Evolutionary conservation across 345 rosid genomes (phyloP).

Genomic region (Isatis tinctoria): DNA sequence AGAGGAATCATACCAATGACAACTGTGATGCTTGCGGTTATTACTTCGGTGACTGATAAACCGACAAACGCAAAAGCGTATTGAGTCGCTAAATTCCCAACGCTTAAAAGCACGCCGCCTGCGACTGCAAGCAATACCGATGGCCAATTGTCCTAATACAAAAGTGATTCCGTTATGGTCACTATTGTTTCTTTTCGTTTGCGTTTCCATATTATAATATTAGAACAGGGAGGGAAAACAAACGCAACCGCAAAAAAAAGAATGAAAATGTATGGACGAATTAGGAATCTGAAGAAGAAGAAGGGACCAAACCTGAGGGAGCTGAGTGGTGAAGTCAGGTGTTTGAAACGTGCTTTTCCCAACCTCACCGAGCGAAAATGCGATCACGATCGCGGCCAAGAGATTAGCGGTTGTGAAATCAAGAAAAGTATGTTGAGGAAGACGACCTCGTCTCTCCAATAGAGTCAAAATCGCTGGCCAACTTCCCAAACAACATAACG

Average conservation of each 20-base stretch:
- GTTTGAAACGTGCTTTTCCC: constrained; percentile 36
- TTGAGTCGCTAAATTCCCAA: constrained; percentile 73
- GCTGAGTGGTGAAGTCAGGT: constrained; percentile 69
- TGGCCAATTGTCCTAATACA: constrained; percentile 60
- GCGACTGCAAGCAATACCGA: constrained; percentile 72
- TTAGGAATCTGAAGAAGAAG: neutral
- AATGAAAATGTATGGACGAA: too few species aligned
- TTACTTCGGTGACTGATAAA: constrained; percentile 72
- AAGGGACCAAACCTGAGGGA: constrained; percentile 47
- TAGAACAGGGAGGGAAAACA: too few species aligned
- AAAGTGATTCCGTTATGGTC: too few species aligned
- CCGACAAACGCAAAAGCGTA: constrained; percentile 86
- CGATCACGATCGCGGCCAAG: constrained; percentile 69
- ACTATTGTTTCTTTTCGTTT: too few species aligned
- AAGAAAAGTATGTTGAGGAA: constrained; percentile 88
- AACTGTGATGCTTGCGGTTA: constrained; percentile 72
- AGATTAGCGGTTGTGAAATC: constrained; percentile 82
- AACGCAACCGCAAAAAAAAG: neutral
- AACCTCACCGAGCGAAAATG: constrained; percentile 74
- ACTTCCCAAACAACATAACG: constrained; percentile 71
- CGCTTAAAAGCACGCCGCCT: constrained; percentile 74
- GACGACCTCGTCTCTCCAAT: constrained; percentile 79
- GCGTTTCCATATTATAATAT: too few species aligned
- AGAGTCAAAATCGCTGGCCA: constrained; percentile 87
- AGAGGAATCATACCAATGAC: constrained; percentile 50